Percentiles rank a stretch among this genome's conserved stretches.
Conservation (phyloP, 2,329 filamentous ascomycete genomes). For the Paraphoma chrysanthemicola region DNA sequence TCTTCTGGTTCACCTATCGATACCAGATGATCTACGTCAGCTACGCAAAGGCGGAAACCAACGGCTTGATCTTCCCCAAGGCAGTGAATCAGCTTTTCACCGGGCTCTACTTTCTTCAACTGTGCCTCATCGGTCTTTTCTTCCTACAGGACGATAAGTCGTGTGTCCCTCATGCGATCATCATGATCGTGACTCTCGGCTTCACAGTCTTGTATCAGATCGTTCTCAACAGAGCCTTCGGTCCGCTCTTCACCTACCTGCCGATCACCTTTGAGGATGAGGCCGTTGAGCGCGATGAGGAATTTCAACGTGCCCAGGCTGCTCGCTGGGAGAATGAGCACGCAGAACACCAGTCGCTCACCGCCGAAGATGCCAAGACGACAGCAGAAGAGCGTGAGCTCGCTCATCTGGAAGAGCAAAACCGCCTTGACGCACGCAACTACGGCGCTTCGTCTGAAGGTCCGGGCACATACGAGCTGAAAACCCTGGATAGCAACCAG, state of each 20-base stretch:
- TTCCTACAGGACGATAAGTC: conserved; percentile 73
- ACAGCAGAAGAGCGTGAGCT: conserved; percentile 41
- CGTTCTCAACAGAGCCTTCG: conserved; percentile 82
- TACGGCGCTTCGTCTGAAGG: conserved; percentile 8
- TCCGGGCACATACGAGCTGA: conserved; percentile 37
- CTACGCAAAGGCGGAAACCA: conserved; percentile 87
- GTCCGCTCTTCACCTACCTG: conserved; percentile 83
- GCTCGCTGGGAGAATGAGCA: conserved; percentile 68
- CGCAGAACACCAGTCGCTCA: conserved; percentile 54
- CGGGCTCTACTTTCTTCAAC: conserved; percentile 92
- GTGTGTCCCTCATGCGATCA: conserved; percentile 78
- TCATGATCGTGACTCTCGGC: conserved; percentile 78
- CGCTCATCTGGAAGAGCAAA: conserved; percentile 37
- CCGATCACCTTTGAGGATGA: conserved; percentile 97
- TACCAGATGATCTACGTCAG: conserved; percentile 97
- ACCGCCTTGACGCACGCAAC: conserved; percentile 15
- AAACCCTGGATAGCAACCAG: conserved; percentile 25
- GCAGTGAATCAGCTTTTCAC: conserved; percentile 97
- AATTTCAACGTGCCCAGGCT: conserved; percentile 81
- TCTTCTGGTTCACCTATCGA: conserved; percentile 95
- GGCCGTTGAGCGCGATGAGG: conserved; percentile 86
- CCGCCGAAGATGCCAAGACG: conserved; percentile 37
- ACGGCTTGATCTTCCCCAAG: conserved; percentile 87
- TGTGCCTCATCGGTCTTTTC: conserved; percentile 88
- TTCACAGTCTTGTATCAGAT: conserved; percentile 81